Percentiles rank a stretch among this genome's conserved stretches.
These are phyloP conservation scores for Ogataea paraovalis DNA, from an alignment of 805 yeast genomes.

Conservation along the genomic window DNA sequence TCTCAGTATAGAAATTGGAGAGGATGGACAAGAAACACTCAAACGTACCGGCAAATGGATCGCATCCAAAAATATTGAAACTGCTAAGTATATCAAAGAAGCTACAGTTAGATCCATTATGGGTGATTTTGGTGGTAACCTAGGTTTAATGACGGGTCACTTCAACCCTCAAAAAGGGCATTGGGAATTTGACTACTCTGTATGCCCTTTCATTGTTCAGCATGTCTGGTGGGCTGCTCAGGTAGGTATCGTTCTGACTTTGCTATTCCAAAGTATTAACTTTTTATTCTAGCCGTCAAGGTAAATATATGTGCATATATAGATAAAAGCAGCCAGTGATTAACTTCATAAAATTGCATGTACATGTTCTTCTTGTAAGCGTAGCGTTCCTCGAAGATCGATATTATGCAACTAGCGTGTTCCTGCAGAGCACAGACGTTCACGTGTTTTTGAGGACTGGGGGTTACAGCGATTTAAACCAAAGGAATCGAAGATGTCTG, in stretches of 20 bases:
- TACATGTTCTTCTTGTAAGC: too few relatives aligned
- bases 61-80: constrained; percentile 42
- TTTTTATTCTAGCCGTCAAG: constrained; percentile 6
- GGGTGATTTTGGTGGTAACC: constrained; percentile 93
- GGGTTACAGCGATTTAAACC: too few relatives aligned
- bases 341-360: too few relatives aligned
- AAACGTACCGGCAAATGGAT: constrained; percentile 47
- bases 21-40: background rate
- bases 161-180: constrained; percentile 37
- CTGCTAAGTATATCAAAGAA: constrained; percentile 54
- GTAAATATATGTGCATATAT: too few relatives aligned
- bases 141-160: constrained; percentile 79
- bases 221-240: constrained; percentile 96
- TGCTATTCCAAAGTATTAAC: constrained; percentile 34
- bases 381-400: too few relatives aligned
- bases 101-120: constrained; percentile 87
- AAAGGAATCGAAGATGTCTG: too few relatives aligned
- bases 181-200: constrained; percentile 67
- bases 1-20: background rate
- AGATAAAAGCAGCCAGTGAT: background rate
- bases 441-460: too few relatives aligned
- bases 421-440: too few relatives aligned
- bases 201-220: constrained; percentile 82
- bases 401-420: too few relatives aligned
- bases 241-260: constrained; percentile 41